Evolutionary conservation across 768 basidiomycete genomes (phyloP).

Genomic region (Mycena floridula): DNA sequence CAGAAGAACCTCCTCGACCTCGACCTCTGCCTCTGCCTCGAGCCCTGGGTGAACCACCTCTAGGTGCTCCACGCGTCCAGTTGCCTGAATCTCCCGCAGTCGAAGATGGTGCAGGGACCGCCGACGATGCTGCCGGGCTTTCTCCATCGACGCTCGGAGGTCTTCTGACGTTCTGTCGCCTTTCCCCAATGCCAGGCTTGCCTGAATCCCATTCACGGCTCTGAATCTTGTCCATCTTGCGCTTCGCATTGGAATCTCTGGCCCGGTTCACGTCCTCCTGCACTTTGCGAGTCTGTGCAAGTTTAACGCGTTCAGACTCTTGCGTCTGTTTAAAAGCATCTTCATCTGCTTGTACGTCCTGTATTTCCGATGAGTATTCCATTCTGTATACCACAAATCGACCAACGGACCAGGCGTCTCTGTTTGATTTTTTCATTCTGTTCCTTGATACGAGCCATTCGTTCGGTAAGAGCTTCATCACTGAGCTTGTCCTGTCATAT

Average conservation of each 20-base stretch:
- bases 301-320: conserved; percentile 53
- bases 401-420: conserved; percentile 48
- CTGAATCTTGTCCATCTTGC: conserved; percentile 77
- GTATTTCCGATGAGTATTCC: conserved; percentile 6
- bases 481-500: conserved; percentile 55
- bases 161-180: conserved; percentile 4
- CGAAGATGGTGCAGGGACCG: conserved; percentile 4
- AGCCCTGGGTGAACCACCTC: conserved; percentile 21
- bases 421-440: conserved; percentile 78
- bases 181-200: conserved; percentile 35
- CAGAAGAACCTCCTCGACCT: conserved; percentile 26
- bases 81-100: conserved; percentile 14
- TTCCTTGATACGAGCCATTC: conserved; percentile 64
- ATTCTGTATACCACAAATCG: conserved; percentile 1
- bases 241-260: conserved; percentile 71
- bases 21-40: conserved; percentile 30
- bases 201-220: conserved; percentile 83
- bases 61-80: conserved; percentile 21
- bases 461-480: conserved; percentile 60
- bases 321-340: conserved; percentile 70
- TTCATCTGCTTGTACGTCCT: conserved; percentile 82
- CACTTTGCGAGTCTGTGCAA: conserved; percentile 53
- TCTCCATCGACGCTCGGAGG: conserved; percentile 4
- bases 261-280: conserved; percentile 66
- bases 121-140: neutral